Conservation (phyloP, 2,329 filamentous ascomycete species). For the Colletotrichum sp. region DNA sequence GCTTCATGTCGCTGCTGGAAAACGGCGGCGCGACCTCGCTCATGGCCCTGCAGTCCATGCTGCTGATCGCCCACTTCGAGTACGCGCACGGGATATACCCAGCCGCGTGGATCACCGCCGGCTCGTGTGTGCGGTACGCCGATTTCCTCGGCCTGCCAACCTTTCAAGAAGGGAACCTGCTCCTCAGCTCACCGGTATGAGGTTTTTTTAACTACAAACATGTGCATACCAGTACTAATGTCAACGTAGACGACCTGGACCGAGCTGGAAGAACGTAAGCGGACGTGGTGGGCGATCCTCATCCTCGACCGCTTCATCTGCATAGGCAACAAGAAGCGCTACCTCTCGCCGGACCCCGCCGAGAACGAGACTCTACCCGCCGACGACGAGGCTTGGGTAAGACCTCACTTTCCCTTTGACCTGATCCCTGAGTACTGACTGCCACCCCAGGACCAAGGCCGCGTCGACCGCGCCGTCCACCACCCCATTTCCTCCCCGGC, state of each 20-base stretch:
- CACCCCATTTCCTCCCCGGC: slow-evolving; percentile 43
- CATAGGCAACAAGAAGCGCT: slow-evolving; percentile 23
- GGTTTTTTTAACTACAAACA: not conserved
- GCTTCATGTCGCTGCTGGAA: slow-evolving; percentile 45
- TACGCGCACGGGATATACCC: slow-evolving; percentile 55
- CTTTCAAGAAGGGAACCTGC: slow-evolving; percentile 35
- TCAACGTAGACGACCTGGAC: slow-evolving; percentile 41
- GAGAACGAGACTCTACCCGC: slow-evolving; percentile 35
- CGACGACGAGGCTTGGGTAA: slow-evolving; percentile 46
- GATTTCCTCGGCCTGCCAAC: slow-evolving; percentile 48
- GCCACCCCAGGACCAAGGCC: slow-evolving; percentile 37
- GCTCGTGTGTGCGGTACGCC: slow-evolving; percentile 47
- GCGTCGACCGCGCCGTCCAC: slow-evolving; percentile 32
- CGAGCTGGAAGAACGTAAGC: slow-evolving; percentile 49
- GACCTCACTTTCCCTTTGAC: not conserved
- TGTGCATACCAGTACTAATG: slow-evolving; percentile 25
- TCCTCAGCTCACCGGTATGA: slow-evolving; percentile 41
- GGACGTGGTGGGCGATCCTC: slow-evolving; percentile 55
- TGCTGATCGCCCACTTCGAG: slow-evolving; percentile 53
- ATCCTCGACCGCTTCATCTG: slow-evolving; percentile 40
- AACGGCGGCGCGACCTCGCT: slow-evolving; percentile 45
- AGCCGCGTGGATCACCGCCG: slow-evolving; percentile 53
- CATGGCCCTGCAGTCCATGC: slow-evolving; percentile 47
- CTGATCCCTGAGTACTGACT: not conserved
- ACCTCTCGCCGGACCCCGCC: slow-evolving; percentile 22